Evolutionary conservation across 257 asterid species (phyloP).

Genomic region (Eucommia ulmoides): DNA sequence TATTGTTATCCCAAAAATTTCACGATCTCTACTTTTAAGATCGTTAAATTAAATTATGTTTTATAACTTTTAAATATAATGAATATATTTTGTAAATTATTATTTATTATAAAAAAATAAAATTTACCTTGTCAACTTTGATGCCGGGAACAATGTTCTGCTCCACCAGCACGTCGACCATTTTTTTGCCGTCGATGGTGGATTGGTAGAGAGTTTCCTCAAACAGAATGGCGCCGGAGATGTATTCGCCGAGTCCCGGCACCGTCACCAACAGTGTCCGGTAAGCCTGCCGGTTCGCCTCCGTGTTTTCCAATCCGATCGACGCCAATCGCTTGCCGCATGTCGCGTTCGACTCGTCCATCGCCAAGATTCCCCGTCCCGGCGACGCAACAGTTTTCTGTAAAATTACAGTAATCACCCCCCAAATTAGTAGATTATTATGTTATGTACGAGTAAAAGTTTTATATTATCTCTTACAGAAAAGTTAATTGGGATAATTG

Average conservation of each 20-base stretch:
- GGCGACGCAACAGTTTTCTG: slow-evolving; percentile 83
- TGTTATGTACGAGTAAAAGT: not conserved
- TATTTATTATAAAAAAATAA: no score
- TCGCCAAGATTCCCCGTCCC: slow-evolving; percentile 84
- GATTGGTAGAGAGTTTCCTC: slow-evolving; percentile 92
- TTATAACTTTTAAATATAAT: no score
- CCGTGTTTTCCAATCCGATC: slow-evolving; percentile 87
- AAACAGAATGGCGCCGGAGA: slow-evolving; percentile 86
- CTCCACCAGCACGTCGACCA: slow-evolving; percentile 66
- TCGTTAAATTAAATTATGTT: no score
- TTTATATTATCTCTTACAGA: not conserved
- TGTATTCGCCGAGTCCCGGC: slow-evolving; percentile 73
- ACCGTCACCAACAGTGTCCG: slow-evolving; percentile 69
- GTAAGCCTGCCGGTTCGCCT: slow-evolving; percentile 88
- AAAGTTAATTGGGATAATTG: no score
- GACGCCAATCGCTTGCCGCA: slow-evolving; percentile 88
- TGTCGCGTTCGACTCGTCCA: slow-evolving; percentile 92
- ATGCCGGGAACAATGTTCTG: slow-evolving; percentile 87
- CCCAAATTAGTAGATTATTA: not conserved
- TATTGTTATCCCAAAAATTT: no score
- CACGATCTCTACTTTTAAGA: no score
- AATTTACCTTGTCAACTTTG: slow-evolving; percentile 95
- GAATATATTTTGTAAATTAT: no score
- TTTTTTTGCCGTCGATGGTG: slow-evolving; percentile 68
- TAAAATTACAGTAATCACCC: slow-evolving; percentile 6